Percentiles rank a stretch among this genome's conserved stretches.
phyloP scores from a whole-genome alignment of 2,329 filamentous ascomycete genomes.

The Colletotrichum euphorbiae region DNA sequence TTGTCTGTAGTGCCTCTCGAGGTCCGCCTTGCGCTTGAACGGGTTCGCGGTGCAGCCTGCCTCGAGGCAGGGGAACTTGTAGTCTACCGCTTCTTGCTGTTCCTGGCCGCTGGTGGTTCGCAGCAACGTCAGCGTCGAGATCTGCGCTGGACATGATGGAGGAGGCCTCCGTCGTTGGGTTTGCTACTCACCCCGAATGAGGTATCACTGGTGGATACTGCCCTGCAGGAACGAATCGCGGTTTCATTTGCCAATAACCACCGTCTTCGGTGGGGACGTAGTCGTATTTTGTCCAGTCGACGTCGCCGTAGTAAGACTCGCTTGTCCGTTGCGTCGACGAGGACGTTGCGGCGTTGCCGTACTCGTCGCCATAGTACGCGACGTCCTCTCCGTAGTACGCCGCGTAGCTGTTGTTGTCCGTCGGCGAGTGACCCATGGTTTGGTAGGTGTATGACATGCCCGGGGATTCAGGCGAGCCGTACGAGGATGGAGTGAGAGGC shows the following conservation, averaged over 20 bases:
- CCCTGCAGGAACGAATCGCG: constrained; percentile 36
- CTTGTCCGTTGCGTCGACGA: constrained; percentile 32
- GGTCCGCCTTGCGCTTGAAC: constrained; percentile 66
- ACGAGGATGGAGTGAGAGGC: constrained; percentile 36
- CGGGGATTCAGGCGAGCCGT: constrained; percentile 35
- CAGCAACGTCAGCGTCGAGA: constrained; percentile 25
- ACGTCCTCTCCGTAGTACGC: constrained; percentile 19
- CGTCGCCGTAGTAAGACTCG: constrained; percentile 27
- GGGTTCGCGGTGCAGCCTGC: constrained; percentile 56
- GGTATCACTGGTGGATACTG: constrained; percentile 36
- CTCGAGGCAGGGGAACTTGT: constrained; percentile 49
- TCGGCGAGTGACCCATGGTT: constrained; percentile 33
- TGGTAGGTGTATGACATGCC: constrained; percentile 37
- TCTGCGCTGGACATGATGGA: neutral
- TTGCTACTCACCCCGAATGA: constrained; percentile 34
- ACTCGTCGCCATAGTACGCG: constrained; percentile 33
- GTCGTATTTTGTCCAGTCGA: constrained; percentile 39
- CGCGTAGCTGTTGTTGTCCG: constrained; percentile 21
- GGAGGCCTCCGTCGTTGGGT: constrained; percentile 23
- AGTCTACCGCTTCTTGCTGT: constrained; percentile 35
- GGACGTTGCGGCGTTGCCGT: constrained; percentile 17
- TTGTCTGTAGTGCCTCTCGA: constrained; percentile 64
- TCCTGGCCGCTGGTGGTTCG: constrained; percentile 30
- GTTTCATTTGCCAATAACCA: constrained; percentile 39
- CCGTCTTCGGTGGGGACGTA: constrained; percentile 39